These are phyloP conservation scores for Hanseniaspora lindneri DNA, from an alignment of 805 yeast species.

Conservation along the genomic window DNA sequence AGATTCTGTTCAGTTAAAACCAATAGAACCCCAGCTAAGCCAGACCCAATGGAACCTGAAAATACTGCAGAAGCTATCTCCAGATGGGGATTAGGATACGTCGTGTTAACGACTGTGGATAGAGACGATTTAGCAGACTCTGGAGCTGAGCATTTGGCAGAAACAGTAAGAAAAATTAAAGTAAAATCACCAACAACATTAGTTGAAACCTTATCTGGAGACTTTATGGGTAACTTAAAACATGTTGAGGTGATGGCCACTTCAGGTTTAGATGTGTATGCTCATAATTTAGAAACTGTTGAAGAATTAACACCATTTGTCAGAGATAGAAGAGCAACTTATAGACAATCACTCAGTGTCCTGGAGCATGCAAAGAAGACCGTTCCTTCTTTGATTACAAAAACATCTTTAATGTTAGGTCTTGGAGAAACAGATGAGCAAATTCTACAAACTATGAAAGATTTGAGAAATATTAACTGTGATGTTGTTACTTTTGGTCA, in stretches of 20 bases:
- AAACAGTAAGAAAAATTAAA: constrained; percentile 76
- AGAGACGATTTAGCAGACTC: constrained; percentile 91
- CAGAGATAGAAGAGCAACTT: constrained; percentile 93
- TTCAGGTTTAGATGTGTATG: constrained; percentile 89
- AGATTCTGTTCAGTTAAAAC: constrained; percentile 96
- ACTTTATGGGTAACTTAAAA: constrained; percentile 79
- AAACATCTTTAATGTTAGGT: constrained; percentile 92
- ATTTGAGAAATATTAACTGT: constrained; percentile 62
- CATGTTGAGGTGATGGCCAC: constrained; percentile 69
- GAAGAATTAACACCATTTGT: constrained; percentile 89
- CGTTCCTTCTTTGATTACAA: constrained; percentile 67
- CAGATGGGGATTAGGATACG: constrained; percentile 97
- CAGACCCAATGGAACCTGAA: constrained; percentile 95
- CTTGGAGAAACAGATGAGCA: constrained; percentile 94
- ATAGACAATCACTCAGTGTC: constrained; percentile 73
- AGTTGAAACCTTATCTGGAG: constrained; percentile 91
- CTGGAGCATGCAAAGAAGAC: constrained; percentile 68
- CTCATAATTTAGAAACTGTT: constrained; percentile 94
- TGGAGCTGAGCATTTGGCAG: constrained; percentile 81
- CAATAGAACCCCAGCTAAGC: constrained; percentile 68
- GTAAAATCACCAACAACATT: constrained; percentile 78
- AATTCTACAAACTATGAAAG: constrained; percentile 58
- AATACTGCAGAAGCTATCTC: constrained; percentile 95
- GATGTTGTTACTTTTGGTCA: constrained; percentile 98
- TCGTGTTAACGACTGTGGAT: constrained; percentile 93